Base-by-base conservation (phyloP, 2,329 filamentous ascomycete species). In the Penicillium crustosum region DNA sequence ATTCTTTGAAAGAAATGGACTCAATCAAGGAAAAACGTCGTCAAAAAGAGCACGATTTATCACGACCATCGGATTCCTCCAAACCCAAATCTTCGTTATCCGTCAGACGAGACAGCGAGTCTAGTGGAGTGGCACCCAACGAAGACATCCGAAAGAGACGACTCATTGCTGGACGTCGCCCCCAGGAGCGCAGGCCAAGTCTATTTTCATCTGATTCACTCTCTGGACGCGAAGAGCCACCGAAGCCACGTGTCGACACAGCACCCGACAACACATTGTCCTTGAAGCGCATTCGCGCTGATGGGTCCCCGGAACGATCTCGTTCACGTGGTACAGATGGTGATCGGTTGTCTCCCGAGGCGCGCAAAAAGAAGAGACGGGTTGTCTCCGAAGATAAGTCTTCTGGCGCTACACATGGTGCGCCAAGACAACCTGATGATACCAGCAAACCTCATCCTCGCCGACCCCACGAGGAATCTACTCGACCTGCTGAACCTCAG, bases 341-440 rank as follows among this genome's bases (percentile, higher is more conserved):
- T 35, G 70, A 72, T 43, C 66, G 64, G 25, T 66, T 72, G 31
- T 66, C 70, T 25, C 67, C 68, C 29, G 73, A 74, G 19, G 50
- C 65, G n/a, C 71, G 74, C 15, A 77, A 76, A 65, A 79, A 79
- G 66, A 76, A 76, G 58, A 68, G 76, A 49, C 76, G 75, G 8
- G 70, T 79, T 38, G 63, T 73, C 13, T 68, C 73, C 2, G 77
- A 79, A 42, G 77, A 76, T 44, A 75, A 67, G 33, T 43, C 64
- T 15, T 63, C 70, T 6, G 73, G 68, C 35, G 51, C 67, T 39
- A 55, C 68, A 15, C 75, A 76, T 49, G 72, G 71, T 21, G 52
- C 13, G 49, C 63, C 61, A 72, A 69, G 68, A 71, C 69, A 62
- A 63, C 47, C 63, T 48, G 62, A 66, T 36, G 55, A 61, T 25